Evolutionary conservation across 2,329 filamentous ascomycete species (phyloP).

Genomic region (Sporothrix euskadiensis): DNA sequence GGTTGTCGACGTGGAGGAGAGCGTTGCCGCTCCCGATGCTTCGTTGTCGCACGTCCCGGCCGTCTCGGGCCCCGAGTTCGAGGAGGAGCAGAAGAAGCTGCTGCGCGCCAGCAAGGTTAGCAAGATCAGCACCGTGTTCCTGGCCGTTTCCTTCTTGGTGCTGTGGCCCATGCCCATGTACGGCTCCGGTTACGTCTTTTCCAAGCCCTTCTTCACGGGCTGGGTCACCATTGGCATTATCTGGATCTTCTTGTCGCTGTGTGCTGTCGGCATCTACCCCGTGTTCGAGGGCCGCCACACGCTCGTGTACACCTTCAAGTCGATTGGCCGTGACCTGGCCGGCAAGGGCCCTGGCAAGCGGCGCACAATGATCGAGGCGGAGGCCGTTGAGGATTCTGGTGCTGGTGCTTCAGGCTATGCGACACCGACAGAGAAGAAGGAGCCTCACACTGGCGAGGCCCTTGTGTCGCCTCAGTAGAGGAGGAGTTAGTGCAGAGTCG

Average conservation of each 20-base stretch:
- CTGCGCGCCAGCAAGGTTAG: slow-evolving; percentile 40
- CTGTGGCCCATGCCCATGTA: slow-evolving; percentile 95
- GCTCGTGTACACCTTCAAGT: slow-evolving; percentile 60
- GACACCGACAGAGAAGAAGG: slow-evolving; percentile 33
- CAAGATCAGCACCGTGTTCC: slow-evolving; percentile 38
- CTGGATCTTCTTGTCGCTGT: slow-evolving; percentile 73
- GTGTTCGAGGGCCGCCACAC: slow-evolving; percentile 75
- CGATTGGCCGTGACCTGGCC: slow-evolving; percentile 62
- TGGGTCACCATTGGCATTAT: slow-evolving; percentile 77
- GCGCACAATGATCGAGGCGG: slow-evolving; percentile 32
- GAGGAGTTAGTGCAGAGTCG: background rate
- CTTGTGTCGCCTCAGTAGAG: background rate
- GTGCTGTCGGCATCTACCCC: slow-evolving; percentile 78
- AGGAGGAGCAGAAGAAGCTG: slow-evolving; percentile 45
- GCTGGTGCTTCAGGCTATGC: slow-evolving; percentile 28
- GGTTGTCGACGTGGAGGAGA: slow-evolving; percentile 64
- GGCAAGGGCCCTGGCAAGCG: slow-evolving; percentile 40
- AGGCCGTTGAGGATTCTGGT: slow-evolving; percentile 20
- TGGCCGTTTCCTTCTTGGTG: slow-evolving; percentile 64
- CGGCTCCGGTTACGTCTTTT: slow-evolving; percentile 77
- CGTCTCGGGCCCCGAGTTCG: slow-evolving; percentile 43
- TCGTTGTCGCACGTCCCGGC: slow-evolving; percentile 25
- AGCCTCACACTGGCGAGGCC: slow-evolving; percentile 11
- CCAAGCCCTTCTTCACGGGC: slow-evolving; percentile 77
- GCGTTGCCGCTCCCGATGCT: slow-evolving; percentile 51